Evolutionary conservation across 805 yeast species (phyloP), one percentile per base, ranked within the genome.

Genomic region (Wickerhamomyces bovis): DNA sequence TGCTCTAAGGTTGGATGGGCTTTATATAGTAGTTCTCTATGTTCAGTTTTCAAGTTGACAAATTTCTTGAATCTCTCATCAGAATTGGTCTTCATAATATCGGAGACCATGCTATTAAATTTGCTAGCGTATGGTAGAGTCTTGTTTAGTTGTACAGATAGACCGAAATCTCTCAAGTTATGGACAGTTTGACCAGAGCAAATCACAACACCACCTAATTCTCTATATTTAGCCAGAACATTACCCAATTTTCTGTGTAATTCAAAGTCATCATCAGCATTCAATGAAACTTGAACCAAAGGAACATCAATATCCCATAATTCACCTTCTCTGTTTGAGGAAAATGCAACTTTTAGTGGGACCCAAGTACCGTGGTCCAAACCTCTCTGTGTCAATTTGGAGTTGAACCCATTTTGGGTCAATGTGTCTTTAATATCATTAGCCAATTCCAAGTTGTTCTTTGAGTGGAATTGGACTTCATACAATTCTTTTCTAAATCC

Each of bases 301-400:
- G 77, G 77, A 6, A 65, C 55, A 28, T 67, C 65, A 0, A 64
- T 9, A 39, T 62, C 62, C 57, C 61, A 58, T 36, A 47, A 44
- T 16, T 50, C 53, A 23, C 53, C 57, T 15, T 55, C 54, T 20
- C 63, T 61, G 6, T 64, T 58, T 2, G 67, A 60, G 38, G 77
- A 71, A 52, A 85, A 84, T 8, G 87, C 88, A 21, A 83, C 85
- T 57, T 83, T 80, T 49, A 82, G 71, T 1, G 92, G 92, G 6
- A 83, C 89, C 89, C 92, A 86, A 8, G 73, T 82, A 7, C 95
- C 95, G 65, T 86, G 95, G 60, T 86, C 95, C 20, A 87, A 63
- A 10, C 94, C 94, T 46, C 94, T 68, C n/a, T 66, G 60, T 0
- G 75, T 69, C 10, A 77, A 49, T 23, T 65, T 63, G 0, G 80